Conservation (phyloP, 805 yeast genomes). For the Spathaspora sp. region DNA sequence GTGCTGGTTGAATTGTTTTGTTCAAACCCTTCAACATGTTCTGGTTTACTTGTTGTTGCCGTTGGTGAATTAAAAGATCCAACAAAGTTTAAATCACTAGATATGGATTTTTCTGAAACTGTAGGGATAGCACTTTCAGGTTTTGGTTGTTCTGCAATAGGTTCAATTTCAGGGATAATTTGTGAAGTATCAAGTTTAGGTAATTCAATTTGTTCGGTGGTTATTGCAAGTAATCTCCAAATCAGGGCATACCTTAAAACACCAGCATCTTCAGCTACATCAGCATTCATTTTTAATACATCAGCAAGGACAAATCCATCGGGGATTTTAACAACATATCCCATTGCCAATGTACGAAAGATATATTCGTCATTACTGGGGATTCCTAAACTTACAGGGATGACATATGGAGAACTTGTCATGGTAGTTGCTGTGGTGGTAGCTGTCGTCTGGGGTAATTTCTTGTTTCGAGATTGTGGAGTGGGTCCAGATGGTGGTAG, state of each 20-base stretch:
- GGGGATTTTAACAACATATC: constrained; percentile 45
- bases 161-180: too few relatives aligned
- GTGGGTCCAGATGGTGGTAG: neutral
- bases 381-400: constrained; percentile 42
- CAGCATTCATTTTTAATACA: constrained; percentile 56
- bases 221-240: constrained; percentile 56
- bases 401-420: constrained; percentile 27
- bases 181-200: too few relatives aligned
- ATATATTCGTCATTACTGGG: constrained; percentile 39
- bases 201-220: constrained; percentile 28
- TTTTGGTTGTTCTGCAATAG: too few relatives aligned
- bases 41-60: constrained; percentile 12
- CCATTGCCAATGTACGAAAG: constrained; percentile 46
- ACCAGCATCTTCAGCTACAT: constrained; percentile 49
- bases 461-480: constrained; percentile 6
- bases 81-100: constrained; percentile 21
- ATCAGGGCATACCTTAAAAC: constrained; percentile 55
- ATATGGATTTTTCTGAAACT: neutral
- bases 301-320: constrained; percentile 49
- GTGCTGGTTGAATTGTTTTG: neutral
- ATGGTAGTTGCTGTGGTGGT: neutral
- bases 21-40: neutral
- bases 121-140: neutral
- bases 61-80: constrained; percentile 41
- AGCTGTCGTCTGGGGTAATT: constrained; percentile 9